Percentiles rank a stretch among this genome's conserved stretches.
phyloP scores from a whole-genome alignment of 495 filamentous ascomycete species.

The Tuber calosporum region DNA sequence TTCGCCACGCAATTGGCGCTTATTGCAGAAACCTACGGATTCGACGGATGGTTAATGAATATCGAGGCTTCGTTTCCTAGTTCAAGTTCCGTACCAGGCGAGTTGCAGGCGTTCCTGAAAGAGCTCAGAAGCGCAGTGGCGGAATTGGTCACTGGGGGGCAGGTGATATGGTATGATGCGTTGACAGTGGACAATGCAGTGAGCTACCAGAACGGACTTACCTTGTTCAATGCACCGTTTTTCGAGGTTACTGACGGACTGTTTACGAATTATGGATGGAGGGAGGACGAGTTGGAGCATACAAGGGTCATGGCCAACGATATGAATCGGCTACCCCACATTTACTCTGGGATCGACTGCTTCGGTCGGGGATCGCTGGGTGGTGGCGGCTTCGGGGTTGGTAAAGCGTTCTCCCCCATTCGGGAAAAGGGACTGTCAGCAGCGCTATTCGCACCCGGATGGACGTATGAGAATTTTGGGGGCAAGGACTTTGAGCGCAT shows the following conservation, averaged over 20 bases:
- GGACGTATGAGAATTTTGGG: conserved; percentile 47
- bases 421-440: conserved; percentile 38
- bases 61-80: conserved; percentile 45
- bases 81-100: conserved; percentile 23
- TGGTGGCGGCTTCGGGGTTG: conserved; percentile 27
- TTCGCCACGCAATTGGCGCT: conserved; percentile 43
- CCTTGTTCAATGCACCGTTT: conserved; percentile 42
- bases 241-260: conserved; percentile 39
- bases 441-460: conserved; percentile 47
- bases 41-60: conserved; percentile 49
- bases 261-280: conserved; percentile 48
- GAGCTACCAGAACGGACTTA: conserved; percentile 46
- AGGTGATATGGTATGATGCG: conserved; percentile 46
- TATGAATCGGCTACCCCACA: conserved; percentile 23
- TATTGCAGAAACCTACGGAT: conserved; percentile 45
- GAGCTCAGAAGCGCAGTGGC: conserved; percentile 42
- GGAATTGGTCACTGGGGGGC: conserved; percentile 33
- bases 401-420: conserved; percentile 42
- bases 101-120: conserved; percentile 30
- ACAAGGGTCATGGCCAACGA: conserved; percentile 33
- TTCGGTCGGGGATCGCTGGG: conserved; percentile 36
- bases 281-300: conserved; percentile 25
- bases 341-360: conserved; percentile 45
- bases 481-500: conserved; percentile 36
- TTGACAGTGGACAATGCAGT: conserved; percentile 44